Evolutionary conservation across 1,284 basidiomycete genomes (phyloP).

Genomic region (Pyrrhoderma lamaoense): DNA sequence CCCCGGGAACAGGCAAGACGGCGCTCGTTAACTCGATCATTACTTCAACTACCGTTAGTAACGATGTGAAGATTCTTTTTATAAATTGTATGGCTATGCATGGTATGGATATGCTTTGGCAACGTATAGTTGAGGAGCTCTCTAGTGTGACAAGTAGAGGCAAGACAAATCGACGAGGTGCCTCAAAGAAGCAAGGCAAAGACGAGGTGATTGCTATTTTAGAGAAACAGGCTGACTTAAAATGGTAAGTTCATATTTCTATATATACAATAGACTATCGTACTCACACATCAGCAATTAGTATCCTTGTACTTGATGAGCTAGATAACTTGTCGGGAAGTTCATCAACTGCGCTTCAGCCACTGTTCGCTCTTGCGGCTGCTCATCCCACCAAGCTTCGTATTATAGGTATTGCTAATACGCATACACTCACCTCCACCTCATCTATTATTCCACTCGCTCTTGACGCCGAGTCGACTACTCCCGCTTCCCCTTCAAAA

Average conservation of each 20-base stretch:
- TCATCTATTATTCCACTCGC: slow-evolving; percentile 26
- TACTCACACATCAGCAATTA: slow-evolving; percentile 24
- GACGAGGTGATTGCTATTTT: slow-evolving; percentile 27
- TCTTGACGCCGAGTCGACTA: slow-evolving; percentile 20
- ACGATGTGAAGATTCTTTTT: slow-evolving; percentile 41
- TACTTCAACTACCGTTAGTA: slow-evolving; percentile 28
- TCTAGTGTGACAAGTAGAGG: slow-evolving; percentile 21
- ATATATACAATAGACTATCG: background rate
- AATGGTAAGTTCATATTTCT: slow-evolving; percentile 43
- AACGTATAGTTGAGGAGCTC: slow-evolving; percentile 56
- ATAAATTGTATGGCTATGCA: slow-evolving; percentile 76
- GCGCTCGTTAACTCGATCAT: slow-evolving; percentile 66
- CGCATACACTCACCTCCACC: slow-evolving; percentile 65
- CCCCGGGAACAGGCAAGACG: slow-evolving; percentile 78
- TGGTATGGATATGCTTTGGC: slow-evolving; percentile 61
- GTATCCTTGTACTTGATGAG: slow-evolving; percentile 71
- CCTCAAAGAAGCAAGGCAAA: slow-evolving; percentile 31
- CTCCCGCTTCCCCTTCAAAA: slow-evolving; percentile 21
- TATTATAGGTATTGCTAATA: slow-evolving; percentile 75
- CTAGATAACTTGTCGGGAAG: slow-evolving; percentile 61
- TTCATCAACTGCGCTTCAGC: slow-evolving; percentile 44
- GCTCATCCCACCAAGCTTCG: slow-evolving; percentile 44
- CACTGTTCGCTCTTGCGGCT: slow-evolving; percentile 58
- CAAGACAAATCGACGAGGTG: slow-evolving; percentile 31
- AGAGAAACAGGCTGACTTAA: slow-evolving; percentile 27